These are phyloP conservation scores for Phytopythium boreale DNA, from an alignment of 352 stramenopile species.

Conservation along the genomic window DNA sequence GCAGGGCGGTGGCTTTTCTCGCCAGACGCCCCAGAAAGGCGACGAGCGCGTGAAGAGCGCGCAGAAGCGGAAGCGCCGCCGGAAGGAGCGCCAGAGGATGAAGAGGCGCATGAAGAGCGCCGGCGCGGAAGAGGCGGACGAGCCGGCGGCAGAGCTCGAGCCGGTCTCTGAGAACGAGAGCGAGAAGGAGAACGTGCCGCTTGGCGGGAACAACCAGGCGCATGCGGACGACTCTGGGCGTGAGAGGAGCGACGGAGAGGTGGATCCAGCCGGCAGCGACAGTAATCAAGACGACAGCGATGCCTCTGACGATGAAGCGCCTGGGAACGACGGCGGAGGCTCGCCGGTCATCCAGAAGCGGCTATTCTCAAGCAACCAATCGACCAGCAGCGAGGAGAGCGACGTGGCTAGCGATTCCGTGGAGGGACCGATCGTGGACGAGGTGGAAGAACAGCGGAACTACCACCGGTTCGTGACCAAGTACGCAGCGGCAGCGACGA, in stretches of 20 bases:
- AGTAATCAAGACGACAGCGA: neutral
- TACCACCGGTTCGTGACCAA: conserved; percentile 5
- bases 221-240: too few relatives aligned
- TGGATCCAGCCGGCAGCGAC: neutral
- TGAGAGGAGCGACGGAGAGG: neutral
- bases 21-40: neutral
- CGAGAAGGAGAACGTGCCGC: neutral
- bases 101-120: neutral
- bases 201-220: neutral
- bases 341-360: conserved; percentile 7
- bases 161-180: neutral
- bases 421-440: neutral
- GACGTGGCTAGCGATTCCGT: neutral
- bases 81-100: conserved; percentile 4
- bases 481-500: neutral
- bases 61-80: conserved; percentile 1
- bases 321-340: neutral
- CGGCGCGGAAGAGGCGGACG: neutral
- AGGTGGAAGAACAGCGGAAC: conserved; percentile 2
- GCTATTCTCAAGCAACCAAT: conserved; percentile 2
- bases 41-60: neutral
- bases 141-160: neutral
- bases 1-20: neutral
- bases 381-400: conserved; percentile 3
- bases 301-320: neutral